These are phyloP conservation scores for Gaultheria prostrata DNA, from an alignment of 148 eudicot genomes.

Conservation along the genomic window DNA sequence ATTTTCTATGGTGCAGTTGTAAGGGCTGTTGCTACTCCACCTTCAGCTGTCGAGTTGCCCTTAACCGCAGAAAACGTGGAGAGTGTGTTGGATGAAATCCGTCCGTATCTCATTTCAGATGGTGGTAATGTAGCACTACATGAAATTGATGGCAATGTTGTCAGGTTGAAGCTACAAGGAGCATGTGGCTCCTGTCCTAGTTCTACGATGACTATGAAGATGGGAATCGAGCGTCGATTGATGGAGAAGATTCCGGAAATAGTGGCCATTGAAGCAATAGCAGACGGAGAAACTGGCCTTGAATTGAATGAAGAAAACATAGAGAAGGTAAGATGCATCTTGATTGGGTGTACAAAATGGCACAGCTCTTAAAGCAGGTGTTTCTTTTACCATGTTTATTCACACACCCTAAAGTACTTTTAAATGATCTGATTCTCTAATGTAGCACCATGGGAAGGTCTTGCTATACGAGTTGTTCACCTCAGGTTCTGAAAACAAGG, in stretches of 20 bases:
- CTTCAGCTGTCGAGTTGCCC: constrained; percentile 72
- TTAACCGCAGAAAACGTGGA: constrained; percentile 90
- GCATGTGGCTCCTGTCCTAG: constrained; percentile 99
- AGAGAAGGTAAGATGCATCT: constrained; percentile 57
- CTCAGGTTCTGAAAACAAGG: neutral
- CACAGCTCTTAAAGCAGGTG: neutral
- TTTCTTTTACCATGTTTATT: neutral
- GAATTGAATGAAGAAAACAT: constrained; percentile 93
- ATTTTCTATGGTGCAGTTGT: constrained; percentile 44
- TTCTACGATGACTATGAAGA: constrained; percentile 80
- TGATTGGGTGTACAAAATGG: neutral
- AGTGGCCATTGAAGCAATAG: constrained; percentile 78
- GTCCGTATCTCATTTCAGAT: constrained; percentile 89
- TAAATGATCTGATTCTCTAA: neutral
- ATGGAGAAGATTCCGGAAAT: constrained; percentile 95
- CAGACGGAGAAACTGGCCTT: constrained; percentile 93
- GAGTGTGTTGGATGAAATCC: constrained; percentile 81
- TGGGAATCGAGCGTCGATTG: constrained; percentile 89
- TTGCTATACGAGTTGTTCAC: neutral
- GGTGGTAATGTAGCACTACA: constrained; percentile 95
- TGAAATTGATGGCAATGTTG: constrained; percentile 89
- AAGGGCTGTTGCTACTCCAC: constrained; percentile 70
- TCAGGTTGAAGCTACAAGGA: constrained; percentile 82
- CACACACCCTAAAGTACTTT: neutral
- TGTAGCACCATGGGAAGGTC: neutral